Evolutionary conservation across 2,329 filamentous ascomycete genomes (phyloP).

Genomic region (Microdochium nivale): DNA sequence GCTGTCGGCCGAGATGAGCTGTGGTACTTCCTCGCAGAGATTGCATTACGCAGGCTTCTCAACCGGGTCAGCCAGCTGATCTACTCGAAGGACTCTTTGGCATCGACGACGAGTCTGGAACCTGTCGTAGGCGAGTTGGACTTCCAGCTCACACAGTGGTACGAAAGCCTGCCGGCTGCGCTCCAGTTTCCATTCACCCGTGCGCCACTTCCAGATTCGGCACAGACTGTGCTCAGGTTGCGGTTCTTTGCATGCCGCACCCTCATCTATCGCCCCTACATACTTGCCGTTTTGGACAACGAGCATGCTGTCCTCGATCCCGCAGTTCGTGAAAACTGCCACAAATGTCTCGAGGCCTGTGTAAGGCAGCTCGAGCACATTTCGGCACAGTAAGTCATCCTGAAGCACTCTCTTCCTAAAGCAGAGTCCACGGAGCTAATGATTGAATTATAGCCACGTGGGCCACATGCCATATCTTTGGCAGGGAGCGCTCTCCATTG

Average conservation of each 20-base stretch:
- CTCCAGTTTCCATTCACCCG: slow-evolving; percentile 71
- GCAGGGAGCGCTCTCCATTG: slow-evolving; percentile 76
- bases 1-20: slow-evolving; percentile 65
- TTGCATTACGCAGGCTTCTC: slow-evolving; percentile 66
- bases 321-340: slow-evolving; percentile 67
- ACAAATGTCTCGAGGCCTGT: slow-evolving; percentile 73
- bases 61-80: slow-evolving; percentile 74
- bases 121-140: slow-evolving; percentile 74
- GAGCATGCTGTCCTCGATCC: slow-evolving; percentile 64
- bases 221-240: slow-evolving; percentile 70
- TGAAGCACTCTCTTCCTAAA: slow-evolving; percentile 11
- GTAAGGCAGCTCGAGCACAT: slow-evolving; percentile 74
- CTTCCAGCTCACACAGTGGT: slow-evolving; percentile 78
- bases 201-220: slow-evolving; percentile 58
- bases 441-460: slow-evolving; percentile 50
- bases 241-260: slow-evolving; percentile 80
- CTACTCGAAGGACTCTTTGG: slow-evolving; percentile 64
- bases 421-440: slow-evolving; percentile 23
- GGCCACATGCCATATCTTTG: slow-evolving; percentile 81
- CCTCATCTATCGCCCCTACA: slow-evolving; percentile 79
- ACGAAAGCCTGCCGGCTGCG: slow-evolving; percentile 65
- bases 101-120: slow-evolving; percentile 64
- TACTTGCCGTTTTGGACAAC: slow-evolving; percentile 70
- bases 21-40: slow-evolving; percentile 82
- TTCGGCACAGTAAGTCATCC: slow-evolving; percentile 56